Percentiles rank a stretch among this genome's conserved stretches.
Evolutionary conservation across 2,329 filamentous ascomycete genomes (phyloP).

Genomic region (Trichoderma asperellum): DNA sequence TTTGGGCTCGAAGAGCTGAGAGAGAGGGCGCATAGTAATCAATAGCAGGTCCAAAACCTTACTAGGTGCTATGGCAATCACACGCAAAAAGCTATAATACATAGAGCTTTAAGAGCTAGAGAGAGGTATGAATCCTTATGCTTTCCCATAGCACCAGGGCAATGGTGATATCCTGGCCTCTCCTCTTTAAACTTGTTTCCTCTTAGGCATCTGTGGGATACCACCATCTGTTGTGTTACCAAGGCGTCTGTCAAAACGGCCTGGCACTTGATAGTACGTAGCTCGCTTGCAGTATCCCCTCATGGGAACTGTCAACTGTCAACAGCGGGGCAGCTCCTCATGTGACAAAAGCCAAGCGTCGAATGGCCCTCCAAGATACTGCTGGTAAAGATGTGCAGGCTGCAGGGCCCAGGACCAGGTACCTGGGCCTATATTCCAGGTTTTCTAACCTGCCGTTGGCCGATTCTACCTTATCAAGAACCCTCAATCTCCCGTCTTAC

Average conservation of each 20-base stretch:
- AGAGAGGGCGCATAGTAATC: not conserved
- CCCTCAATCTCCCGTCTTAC: slow-evolving; percentile 1
- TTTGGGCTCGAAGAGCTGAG: not conserved
- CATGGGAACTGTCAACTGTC: not conserved
- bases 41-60: not conserved
- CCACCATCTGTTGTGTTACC: not conserved
- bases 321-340: not conserved
- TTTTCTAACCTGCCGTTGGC: not conserved
- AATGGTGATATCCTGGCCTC: not conserved
- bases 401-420: slow-evolving; percentile 20
- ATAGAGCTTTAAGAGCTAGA: not conserved
- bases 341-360: not conserved
- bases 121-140: not conserved
- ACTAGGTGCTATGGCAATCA: not conserved
- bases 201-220: not conserved
- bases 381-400: not conserved
- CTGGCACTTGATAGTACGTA: not conserved
- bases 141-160: not conserved
- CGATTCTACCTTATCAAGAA: not conserved
- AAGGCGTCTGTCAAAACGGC: not conserved
- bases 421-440: slow-evolving; percentile 6
- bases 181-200: not conserved
- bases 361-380: not conserved
- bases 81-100: not conserved
- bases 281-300: not conserved